phyloP scores from a whole-genome alignment of 2,329 filamentous ascomycete genomes.

The Ophiostoma himal-ulmi region DNA sequence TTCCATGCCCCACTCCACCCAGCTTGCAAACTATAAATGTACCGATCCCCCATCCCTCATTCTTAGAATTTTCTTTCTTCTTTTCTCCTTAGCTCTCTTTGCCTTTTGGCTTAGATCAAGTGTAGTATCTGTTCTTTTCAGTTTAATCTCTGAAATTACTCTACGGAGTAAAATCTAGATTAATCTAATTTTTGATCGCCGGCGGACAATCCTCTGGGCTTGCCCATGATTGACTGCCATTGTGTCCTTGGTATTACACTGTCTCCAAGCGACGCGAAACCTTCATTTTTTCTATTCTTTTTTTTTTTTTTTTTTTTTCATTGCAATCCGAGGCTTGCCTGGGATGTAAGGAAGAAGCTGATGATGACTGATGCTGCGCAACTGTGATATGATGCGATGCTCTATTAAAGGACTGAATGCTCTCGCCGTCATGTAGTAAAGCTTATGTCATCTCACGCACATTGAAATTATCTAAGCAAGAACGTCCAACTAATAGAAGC shows the following conservation, averaged over 20 bases:
- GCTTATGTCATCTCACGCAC: background rate
- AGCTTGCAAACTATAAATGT: conserved; percentile 24
- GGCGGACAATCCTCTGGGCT: conserved; percentile 60
- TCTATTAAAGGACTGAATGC: background rate
- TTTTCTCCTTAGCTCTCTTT: conserved; percentile 52
- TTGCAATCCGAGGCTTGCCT: conserved; percentile 49
- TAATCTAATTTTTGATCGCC: conserved; percentile 70
- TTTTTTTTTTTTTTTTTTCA: conserved; percentile 46
- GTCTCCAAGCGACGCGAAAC: conserved; percentile 63
- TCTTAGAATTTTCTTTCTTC: conserved; percentile 33
- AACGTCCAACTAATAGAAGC: background rate
- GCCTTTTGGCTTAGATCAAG: conserved; percentile 76
- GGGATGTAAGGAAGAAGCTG: conserved; percentile 51
- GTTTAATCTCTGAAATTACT: conserved; percentile 89
- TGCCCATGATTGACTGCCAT: conserved; percentile 59
- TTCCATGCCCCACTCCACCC: conserved; percentile 20
- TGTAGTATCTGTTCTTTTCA: conserved; percentile 97
- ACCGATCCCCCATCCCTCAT: background rate
- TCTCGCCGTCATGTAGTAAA: background rate
- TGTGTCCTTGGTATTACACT: conserved; percentile 74
- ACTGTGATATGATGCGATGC: background rate
- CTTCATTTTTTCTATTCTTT: conserved; percentile 8
- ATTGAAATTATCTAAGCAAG: background rate
- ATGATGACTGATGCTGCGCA: background rate
- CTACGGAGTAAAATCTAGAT: conserved; percentile 68